Base-by-base conservation (phyloP, 1,284 basidiomycete species). In the Fereydounia khargensis region DNA sequence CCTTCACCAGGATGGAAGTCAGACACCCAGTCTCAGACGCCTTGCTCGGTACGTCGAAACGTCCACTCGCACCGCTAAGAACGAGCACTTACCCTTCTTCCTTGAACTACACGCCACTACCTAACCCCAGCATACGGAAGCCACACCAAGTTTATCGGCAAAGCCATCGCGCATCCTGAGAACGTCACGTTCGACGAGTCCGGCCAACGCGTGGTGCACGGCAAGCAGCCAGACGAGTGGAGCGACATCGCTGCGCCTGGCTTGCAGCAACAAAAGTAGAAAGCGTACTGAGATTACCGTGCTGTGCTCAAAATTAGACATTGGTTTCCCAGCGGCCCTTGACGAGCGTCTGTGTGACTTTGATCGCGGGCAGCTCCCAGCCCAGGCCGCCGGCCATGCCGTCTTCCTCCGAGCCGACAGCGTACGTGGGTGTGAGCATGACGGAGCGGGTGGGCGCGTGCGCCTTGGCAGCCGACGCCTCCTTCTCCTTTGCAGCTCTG, bases 131-230 rank as follows among this genome's bases (percentile, higher is more conserved):
- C 63, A 3, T 63, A 52, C 33, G 65, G 55, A 1, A 59, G 71
- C 11, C 89, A 92, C 70, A 92, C 89, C 6, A 92, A 94, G 76
- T 91, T 88, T 64, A 81, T 92, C 48, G 88, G 86, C 13, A 87
- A 83, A 72, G 87, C 86, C 6, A 80, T 82, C 13, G 79, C 79
- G 4, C 83, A 87, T 65, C 76, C 87, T 81, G 81, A 86, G 51
- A 89, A 90, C 63, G 84, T 91, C 37, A 86, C 83, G 66, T 86
- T 92, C 56, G 86, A 87, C 3, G 82, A 83, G 41, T 84, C 87
- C 52, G 89, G 89, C 17, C 85, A 87, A 72, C 79, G 68, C 2
- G 80, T 91, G 2, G 57, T 87, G 25, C 83, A 88, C 59, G 87
- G 87, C 2, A 70, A 66, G 27, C 54, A 57, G 36, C 51, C 55